phyloP scores from a whole-genome alignment of 257 asterid species.

The Nicotiana tabacum region DNA sequence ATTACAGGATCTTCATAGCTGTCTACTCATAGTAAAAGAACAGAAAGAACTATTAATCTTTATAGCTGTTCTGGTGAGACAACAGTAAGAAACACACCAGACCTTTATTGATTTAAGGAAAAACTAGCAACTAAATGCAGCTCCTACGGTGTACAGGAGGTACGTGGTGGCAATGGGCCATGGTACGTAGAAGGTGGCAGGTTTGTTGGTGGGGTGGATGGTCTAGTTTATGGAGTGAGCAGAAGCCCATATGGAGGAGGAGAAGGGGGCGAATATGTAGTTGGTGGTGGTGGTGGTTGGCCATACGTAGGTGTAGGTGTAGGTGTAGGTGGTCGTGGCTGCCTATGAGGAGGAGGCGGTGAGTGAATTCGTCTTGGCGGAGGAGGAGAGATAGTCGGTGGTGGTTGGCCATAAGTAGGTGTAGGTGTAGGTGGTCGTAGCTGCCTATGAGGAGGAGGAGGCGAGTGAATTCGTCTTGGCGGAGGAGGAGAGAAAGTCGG shows the following conservation, averaged over 20 bases:
- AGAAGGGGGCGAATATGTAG: conserved; percentile 1
- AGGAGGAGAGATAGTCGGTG: neutral
- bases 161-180: neutral
- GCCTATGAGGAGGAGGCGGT: neutral
- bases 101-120: neutral
- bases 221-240: neutral
- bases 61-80: neutral
- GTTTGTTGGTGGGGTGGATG: neutral
- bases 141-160: neutral
- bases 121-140: neutral
- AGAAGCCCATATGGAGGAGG: neutral
- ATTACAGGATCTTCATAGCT: neutral
- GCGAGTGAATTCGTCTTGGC: neutral
- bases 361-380: neutral
- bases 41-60: neutral
- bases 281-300: neutral
- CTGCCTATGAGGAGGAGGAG: neutral
- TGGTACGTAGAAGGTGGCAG: neutral
- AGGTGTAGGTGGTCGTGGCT: neutral
- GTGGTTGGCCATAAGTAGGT: neutral
- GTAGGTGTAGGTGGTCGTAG: neutral
- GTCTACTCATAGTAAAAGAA: neutral
- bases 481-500: neutral
- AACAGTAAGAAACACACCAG: neutral
- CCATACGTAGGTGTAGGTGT: neutral